Evolutionary conservation across 2,329 filamentous ascomycete species (phyloP), one percentile per base, ranked within the genome.

Genomic region (Rhinocladiella mackenziei): DNA sequence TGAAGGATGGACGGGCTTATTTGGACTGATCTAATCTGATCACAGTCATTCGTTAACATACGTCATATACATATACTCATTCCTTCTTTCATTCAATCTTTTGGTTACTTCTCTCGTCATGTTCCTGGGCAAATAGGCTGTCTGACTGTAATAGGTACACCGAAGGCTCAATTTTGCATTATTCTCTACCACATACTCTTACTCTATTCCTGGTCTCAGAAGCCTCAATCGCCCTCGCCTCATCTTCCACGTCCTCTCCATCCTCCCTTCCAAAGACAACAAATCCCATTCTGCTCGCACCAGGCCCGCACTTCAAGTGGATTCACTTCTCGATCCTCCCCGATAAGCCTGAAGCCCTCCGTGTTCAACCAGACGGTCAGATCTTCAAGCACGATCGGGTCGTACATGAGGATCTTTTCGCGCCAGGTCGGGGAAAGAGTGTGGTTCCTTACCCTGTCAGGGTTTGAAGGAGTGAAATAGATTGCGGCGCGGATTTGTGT

Each of bases 401-500:
- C 89, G 61, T 94, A 97, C 62, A 97, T 78, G 4, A 97, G 71
- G 34, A 98, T 96, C 67, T 89, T 94, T 65, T 97, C 88, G 56
- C 94, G 75, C 86, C 89, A 97, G 2, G 79, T 88, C 2, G 72
- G 74, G 2, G 62, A 59, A 4, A 58, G 62, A 5, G 62, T 60
- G 44, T 74, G 61, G 6, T 62, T 65, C 63, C 2, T 18, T n/a
- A 15, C 7, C 13, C 17, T 6, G 17, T 20, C 5, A 22, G 9
- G 26, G 17, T n/a, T 19, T 19, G 22, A 4, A 22, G 23, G 41
- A 28, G 19, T 10, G 17, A 35, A 35, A 38, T 43, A 29, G 18
- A 56, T 47, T 4, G 51, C 53, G 4, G 43, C 40, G 18, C 32
- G 39, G 20, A 56, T 54, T 26, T 51, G 47, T n/a, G 26, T 14